A percentile compares a stretch with the other conserved stretches of the same genome.
Evolutionary conservation across 2,329 filamentous ascomycete genomes (phyloP).

Genomic region (Nigrospora osmanthi): DNA sequence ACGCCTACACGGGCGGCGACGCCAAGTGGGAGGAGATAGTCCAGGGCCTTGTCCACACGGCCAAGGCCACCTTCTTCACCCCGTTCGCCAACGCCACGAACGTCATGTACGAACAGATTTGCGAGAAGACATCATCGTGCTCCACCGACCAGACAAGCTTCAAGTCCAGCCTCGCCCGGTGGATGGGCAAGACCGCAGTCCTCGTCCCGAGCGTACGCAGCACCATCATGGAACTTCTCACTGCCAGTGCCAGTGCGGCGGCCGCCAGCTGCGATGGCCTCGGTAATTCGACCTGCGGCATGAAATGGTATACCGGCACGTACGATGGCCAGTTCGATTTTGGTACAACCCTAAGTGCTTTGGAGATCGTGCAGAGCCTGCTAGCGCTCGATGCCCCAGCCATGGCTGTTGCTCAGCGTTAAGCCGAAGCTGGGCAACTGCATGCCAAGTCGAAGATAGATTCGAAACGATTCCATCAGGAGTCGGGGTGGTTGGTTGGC

Average conservation of each 20-base stretch:
- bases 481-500: too few species aligned
- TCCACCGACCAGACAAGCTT: conserved; percentile 25
- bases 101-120: conserved; percentile 28
- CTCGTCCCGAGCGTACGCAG: conserved; percentile 22
- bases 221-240: conserved; percentile 18
- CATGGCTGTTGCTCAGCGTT: conserved; percentile 5
- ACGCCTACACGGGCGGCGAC: conserved; percentile 27
- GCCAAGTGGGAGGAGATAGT: conserved; percentile 23
- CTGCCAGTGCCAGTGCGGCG: conserved; percentile 21
- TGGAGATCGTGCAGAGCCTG: conserved; percentile 23
- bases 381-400: conserved; percentile 10
- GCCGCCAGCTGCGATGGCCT: conserved; percentile 21
- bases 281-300: conserved; percentile 20
- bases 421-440: too few species aligned
- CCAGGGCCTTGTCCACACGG: conserved; percentile 22
- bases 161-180: conserved; percentile 18
- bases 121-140: conserved; percentile 29
- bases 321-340: conserved; percentile 26
- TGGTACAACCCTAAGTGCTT: conserved; percentile 24
- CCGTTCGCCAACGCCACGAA: conserved; percentile 18
- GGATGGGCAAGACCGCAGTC: conserved; percentile 22
- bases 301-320: conserved; percentile 20
- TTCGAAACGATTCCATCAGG: too few species aligned
- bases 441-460: too few species aligned
- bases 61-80: conserved; percentile 16